These are phyloP conservation scores for Grosmannia clavigera DNA, from an alignment of 2,329 filamentous ascomycete genomes.

Conservation along the genomic window DNA sequence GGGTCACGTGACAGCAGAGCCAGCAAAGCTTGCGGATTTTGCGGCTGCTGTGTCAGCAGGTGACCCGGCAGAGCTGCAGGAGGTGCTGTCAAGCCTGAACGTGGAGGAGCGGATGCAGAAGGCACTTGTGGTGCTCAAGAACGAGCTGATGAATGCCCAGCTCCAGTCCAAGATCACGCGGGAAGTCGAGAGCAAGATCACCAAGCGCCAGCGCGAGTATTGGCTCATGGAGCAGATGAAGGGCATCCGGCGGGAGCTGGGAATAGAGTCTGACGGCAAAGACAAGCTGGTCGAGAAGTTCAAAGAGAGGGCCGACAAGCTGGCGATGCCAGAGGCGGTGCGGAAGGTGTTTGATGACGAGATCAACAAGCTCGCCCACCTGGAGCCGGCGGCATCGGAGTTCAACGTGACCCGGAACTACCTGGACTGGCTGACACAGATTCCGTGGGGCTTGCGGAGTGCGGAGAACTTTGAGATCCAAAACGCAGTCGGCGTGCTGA, in stretches of 20 bases:
- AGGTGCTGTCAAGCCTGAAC: constrained; percentile 77
- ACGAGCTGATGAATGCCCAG: constrained; percentile 96
- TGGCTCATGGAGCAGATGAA: constrained; percentile 99
- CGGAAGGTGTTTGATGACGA: constrained; percentile 98
- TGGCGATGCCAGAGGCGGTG: constrained; percentile 94
- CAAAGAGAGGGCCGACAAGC: constrained; percentile 83
- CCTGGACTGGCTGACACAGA: constrained; percentile 95
- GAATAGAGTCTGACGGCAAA: constrained; percentile 94
- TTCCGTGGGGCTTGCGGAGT: constrained; percentile 92
- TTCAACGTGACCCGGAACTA: constrained; percentile 99
- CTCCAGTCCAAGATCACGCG: constrained; percentile 95
- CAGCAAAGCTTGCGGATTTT: constrained; percentile 90
- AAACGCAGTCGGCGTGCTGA: constrained; percentile 78
- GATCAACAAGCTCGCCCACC: constrained; percentile 87
- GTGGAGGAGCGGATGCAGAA: constrained; percentile 89
- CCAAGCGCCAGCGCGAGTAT: constrained; percentile 93
- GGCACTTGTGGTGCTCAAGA: constrained; percentile 84
- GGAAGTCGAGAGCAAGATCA: constrained; percentile 94
- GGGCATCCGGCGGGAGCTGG: constrained; percentile 87
- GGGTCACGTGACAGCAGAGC: constrained; percentile 89
- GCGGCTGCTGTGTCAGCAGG: constrained; percentile 93
- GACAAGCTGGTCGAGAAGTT: constrained; percentile 97
- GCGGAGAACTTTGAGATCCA: constrained; percentile 94
- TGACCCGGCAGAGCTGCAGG: constrained; percentile 82
- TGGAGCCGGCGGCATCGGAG: constrained; percentile 91